Evolutionary conservation across 129 eudicot species (phyloP).

Genomic region (Erigeron canadensis): DNA sequence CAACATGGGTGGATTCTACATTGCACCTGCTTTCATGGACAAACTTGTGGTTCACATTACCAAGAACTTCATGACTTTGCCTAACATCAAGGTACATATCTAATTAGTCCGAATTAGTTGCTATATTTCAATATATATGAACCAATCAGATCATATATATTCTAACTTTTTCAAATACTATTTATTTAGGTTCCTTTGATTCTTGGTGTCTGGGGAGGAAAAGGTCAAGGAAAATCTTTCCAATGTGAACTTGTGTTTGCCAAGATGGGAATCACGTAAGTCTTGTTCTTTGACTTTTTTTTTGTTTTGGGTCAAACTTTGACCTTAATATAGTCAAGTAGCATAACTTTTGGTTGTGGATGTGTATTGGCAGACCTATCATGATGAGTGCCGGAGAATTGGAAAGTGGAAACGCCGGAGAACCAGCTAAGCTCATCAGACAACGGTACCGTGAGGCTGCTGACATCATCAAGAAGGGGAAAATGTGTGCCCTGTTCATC

Average conservation of each 20-base stretch:
- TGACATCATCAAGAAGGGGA: constrained; percentile 86
- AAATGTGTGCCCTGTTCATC: constrained; percentile 91
- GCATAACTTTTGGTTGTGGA: background rate
- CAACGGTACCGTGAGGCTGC: constrained; percentile 97
- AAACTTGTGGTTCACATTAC: constrained; percentile 93
- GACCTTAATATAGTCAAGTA: background rate
- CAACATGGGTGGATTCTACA: constrained; percentile 80
- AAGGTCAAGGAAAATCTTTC: constrained; percentile 99
- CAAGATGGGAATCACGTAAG: constrained; percentile 98
- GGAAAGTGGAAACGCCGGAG: constrained; percentile 98
- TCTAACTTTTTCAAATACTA: background rate
- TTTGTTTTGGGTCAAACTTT: background rate
- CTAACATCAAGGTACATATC: constrained; percentile 98
- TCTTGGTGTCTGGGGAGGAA: constrained; percentile 99
- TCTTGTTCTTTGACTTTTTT: background rate
- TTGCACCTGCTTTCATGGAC: constrained; percentile 99
- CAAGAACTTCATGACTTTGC: constrained; percentile 97
- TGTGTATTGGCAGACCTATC: constrained; percentile 63
- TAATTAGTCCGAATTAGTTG: background rate
- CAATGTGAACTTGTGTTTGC: constrained; percentile 96
- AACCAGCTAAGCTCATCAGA: constrained; percentile 89
- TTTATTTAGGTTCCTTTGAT: constrained; percentile 75
- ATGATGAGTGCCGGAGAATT: constrained; percentile 99
- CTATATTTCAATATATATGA: background rate
- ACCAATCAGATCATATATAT: too few species aligned